Evolutionary conservation across 441 rosid genomes (phyloP).

Genomic region (Francoa sonchifolia): DNA sequence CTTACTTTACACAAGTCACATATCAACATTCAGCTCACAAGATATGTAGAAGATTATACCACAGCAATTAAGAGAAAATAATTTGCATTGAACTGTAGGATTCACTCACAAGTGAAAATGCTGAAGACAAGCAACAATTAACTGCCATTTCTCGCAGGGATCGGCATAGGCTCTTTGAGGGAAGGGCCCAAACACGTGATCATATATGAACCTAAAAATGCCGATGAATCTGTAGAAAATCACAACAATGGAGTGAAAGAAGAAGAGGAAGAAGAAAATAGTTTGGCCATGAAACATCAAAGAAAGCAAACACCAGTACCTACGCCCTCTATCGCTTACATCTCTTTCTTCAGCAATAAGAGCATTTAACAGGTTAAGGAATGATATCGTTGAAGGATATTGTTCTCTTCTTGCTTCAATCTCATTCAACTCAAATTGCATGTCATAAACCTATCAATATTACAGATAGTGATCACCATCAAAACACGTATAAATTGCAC

Average conservation of each 20-base stretch:
- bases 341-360: conserved; percentile 89
- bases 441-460: conserved; percentile 68
- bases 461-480: too few species aligned
- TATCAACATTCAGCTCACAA: too few species aligned
- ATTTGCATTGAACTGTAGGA: conserved; percentile 5
- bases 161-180: conserved; percentile 94
- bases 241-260: conserved; percentile 11
- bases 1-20: too few species aligned
- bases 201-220: conserved; percentile 78
- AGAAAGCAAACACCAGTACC: conserved; percentile 34
- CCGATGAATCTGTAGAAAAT: conserved; percentile 73
- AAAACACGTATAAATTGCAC: too few species aligned
- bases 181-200: conserved; percentile 92
- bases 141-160: conserved; percentile 91
- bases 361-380: conserved; percentile 75
- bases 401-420: conserved; percentile 91
- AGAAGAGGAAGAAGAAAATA: conserved; percentile 13
- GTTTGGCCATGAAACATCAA: conserved; percentile 10
- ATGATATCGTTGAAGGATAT: conserved; percentile 89
- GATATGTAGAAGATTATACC: too few species aligned
- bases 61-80: too few species aligned
- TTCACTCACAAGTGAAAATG: conserved; percentile 80
- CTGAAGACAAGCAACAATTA: conserved; percentile 87
- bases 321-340: conserved; percentile 73
- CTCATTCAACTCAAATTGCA: conserved; percentile 97